Evolutionary conservation across 495 filamentous ascomycete genomes (phyloP).

Genomic region (Parachaetomium inaequale): DNA sequence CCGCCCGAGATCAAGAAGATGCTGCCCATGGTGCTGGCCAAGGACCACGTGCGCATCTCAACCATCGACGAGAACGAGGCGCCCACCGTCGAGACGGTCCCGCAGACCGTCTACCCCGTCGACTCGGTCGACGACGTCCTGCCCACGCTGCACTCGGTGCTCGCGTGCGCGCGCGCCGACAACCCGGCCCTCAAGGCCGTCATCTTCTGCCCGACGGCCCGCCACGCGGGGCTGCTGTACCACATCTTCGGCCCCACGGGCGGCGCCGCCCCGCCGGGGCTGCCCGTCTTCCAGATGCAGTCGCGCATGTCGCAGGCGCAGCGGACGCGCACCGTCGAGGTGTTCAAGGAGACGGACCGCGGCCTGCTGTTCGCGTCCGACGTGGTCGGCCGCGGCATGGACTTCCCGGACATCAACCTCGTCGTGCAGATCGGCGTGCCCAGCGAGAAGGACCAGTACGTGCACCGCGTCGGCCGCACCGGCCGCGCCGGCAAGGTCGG

Average conservation of each 20-base stretch:
- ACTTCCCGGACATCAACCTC: slow-evolving; percentile 69
- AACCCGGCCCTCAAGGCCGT: slow-evolving; percentile 72
- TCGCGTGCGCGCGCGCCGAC: slow-evolving; percentile 84
- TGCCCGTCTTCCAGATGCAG: slow-evolving; percentile 76
- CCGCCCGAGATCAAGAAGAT: slow-evolving; percentile 88
- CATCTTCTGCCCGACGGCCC: slow-evolving; percentile 97
- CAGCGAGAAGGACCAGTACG: slow-evolving; percentile 69
- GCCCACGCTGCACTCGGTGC: slow-evolving; percentile 76
- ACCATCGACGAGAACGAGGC: slow-evolving; percentile 93
- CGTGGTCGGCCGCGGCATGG: slow-evolving; percentile 83
- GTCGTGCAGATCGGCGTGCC: slow-evolving; percentile 92
- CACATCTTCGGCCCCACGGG: slow-evolving; percentile 61
- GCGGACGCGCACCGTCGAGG: slow-evolving; percentile 70
- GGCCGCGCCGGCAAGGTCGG: slow-evolving; percentile 77
- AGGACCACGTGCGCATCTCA: slow-evolving; percentile 89
- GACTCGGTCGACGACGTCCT: slow-evolving; percentile 83
- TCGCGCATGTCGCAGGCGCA: slow-evolving; percentile 63
- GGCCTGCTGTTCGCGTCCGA: slow-evolving; percentile 87
- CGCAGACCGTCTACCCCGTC: slow-evolving; percentile 69
- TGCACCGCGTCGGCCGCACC: slow-evolving; percentile 90
- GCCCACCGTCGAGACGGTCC: slow-evolving; percentile 72
- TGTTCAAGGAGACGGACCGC: slow-evolving; percentile 78
- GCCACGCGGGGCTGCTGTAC: slow-evolving; percentile 92
- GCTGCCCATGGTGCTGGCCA: slow-evolving; percentile 82
- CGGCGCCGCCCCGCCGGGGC: slow-evolving; percentile 79